Evolutionary conservation across 345 rosid genomes (phyloP).

Genomic region (Bretschneidera sinensis): DNA sequence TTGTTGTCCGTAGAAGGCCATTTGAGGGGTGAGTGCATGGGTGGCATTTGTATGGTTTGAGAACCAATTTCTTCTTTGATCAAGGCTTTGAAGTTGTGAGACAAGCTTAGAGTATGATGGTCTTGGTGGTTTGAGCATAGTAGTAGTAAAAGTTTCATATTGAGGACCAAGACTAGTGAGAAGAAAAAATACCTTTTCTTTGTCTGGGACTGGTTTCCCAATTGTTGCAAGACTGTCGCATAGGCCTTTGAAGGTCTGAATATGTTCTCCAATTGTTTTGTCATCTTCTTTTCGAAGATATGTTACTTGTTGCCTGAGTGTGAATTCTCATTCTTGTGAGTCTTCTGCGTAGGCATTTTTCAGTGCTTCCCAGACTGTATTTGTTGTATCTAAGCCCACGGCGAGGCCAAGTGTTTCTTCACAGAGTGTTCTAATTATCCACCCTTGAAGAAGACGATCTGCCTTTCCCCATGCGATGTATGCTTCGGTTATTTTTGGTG

Average conservation of each 20-base stretch:
- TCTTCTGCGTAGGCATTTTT: slow-evolving; percentile 13
- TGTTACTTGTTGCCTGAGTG: not conserved
- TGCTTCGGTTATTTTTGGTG: no score
- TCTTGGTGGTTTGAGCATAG: no score
- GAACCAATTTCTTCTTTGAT: slow-evolving; percentile 2
- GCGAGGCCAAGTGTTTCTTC: slow-evolving; percentile 12
- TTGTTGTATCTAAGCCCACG: slow-evolving; percentile 9
- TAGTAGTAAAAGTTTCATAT: no score
- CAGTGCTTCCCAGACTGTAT: slow-evolving; percentile 2
- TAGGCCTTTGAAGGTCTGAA: not conserved
- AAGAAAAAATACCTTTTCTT: not conserved
- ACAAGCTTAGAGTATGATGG: no score
- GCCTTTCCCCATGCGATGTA: slow-evolving; percentile 6
- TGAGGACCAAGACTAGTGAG: no score
- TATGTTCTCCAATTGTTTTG: no score
- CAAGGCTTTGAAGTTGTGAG: slow-evolving; percentile 1
- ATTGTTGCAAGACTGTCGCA: no score
- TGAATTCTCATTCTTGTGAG: slow-evolving; percentile 11
- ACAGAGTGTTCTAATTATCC: slow-evolving; percentile 12
- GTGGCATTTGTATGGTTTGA: not conserved
- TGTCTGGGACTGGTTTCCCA: no score
- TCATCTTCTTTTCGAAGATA: slow-evolving; percentile 7
- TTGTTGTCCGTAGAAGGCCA: not conserved
- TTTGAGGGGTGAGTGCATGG: not conserved
- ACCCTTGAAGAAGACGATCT: slow-evolving; percentile 7